Percentiles rank a stretch among this genome's conserved stretches.
Evolutionary conservation across 2,329 filamentous ascomycete species (phyloP).

Genomic region (Dactylella cylindrospora): DNA sequence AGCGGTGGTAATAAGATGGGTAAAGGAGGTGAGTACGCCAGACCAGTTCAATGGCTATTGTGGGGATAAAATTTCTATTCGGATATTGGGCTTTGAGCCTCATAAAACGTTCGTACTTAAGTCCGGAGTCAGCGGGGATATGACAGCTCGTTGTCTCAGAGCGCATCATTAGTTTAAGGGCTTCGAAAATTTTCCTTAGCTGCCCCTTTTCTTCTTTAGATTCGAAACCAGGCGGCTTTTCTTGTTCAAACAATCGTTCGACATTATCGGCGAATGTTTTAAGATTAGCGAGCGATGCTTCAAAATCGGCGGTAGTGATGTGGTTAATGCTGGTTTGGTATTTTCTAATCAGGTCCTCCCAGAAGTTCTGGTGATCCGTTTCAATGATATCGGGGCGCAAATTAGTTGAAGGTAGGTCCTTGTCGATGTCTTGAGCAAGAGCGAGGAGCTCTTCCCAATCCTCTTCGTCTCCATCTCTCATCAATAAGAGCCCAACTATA

Average conservation of each 20-base stretch:
- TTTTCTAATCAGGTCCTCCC: conserved; percentile 16
- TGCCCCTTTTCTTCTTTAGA: too few relatives aligned
- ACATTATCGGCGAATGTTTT: conserved; percentile 25
- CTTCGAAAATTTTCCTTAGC: too few relatives aligned
- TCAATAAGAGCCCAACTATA: conserved; percentile 7
- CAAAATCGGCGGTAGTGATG: conserved; percentile 27
- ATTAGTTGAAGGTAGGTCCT: conserved; percentile 24
- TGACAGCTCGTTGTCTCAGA: too few relatives aligned
- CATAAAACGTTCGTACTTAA: conserved; percentile 36
- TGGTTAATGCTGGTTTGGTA: conserved; percentile 25
- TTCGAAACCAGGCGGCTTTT: too few relatives aligned
- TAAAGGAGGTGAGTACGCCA: conserved; percentile 39
- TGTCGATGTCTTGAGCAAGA: conserved; percentile 10
- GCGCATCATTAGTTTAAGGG: too few relatives aligned
- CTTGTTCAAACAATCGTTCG: conserved; percentile 11
- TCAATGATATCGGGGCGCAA: conserved; percentile 10
- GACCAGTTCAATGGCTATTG: conserved; percentile 26
- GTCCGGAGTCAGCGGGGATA: conserved; percentile 16
- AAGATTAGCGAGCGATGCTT: conserved; percentile 21
- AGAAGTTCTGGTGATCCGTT: conserved; percentile 11
- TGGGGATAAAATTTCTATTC: conserved; percentile 15
- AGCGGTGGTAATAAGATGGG: conserved; percentile 27
- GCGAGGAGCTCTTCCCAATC: conserved; percentile 23
- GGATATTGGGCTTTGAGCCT: conserved; percentile 33
- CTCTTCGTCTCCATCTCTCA: conserved; percentile 10